phyloP scores from a whole-genome alignment of 257 asterid species.

The Coffea eugenioides region DNA sequence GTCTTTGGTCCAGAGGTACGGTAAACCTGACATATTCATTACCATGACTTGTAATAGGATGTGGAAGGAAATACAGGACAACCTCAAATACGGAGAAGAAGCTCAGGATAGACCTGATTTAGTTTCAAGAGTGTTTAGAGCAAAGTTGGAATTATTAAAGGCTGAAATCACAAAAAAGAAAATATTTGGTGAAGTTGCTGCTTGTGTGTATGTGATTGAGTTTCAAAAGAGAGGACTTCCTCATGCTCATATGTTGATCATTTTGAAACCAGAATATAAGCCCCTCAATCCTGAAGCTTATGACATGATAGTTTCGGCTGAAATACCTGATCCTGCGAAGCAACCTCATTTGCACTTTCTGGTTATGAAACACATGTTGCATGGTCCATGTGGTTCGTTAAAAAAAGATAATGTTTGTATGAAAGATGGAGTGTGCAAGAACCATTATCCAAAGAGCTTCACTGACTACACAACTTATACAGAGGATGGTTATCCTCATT shows the following conservation, averaged over 20 bases:
- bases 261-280: too few relatives aligned
- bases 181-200: too few relatives aligned
- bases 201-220: too few relatives aligned
- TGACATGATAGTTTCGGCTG: background rate
- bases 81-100: too few relatives aligned
- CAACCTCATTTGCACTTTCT: background rate
- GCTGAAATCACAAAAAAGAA: too few relatives aligned
- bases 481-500: background rate
- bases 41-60: too few relatives aligned
- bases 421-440: background rate
- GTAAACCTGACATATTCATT: too few relatives aligned
- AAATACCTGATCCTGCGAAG: background rate
- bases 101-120: background rate
- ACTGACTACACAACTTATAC: background rate
- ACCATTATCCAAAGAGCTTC: background rate
- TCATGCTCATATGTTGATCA: too few relatives aligned
- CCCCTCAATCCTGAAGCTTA: too few relatives aligned
- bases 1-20: too few relatives aligned
- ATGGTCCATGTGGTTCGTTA: background rate
- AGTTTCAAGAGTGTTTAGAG: background rate
- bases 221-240: too few relatives aligned
- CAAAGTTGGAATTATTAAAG: background rate
- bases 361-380: constrained; percentile 2
- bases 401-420: background rate
- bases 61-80: too few relatives aligned